These are phyloP conservation scores for Scopulariopsis brevicaulis DNA, from an alignment of 2,329 filamentous ascomycete genomes.

Conservation along the genomic window DNA sequence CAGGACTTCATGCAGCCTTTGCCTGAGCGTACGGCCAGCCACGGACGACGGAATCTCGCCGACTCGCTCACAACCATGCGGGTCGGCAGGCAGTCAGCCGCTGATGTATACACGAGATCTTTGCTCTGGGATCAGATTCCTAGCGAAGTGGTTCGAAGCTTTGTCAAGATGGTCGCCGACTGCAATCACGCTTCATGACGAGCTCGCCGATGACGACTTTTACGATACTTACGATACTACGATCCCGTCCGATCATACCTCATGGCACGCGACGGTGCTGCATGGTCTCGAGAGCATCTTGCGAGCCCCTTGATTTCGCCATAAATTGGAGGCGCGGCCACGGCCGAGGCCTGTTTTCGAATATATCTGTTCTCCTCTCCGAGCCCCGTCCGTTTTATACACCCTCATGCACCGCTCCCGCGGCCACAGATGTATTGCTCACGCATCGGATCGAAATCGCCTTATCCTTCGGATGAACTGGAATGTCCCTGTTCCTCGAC, in stretches of 20 bases:
- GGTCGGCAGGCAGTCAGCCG: conserved; percentile 58
- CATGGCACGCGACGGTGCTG: neutral
- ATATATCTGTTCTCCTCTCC: conserved; percentile 9
- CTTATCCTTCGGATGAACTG: neutral
- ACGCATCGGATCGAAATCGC: conserved; percentile 2
- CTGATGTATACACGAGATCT: conserved; percentile 86
- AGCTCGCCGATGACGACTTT: neutral
- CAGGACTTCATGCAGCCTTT: conserved; percentile 53
- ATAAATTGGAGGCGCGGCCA: neutral
- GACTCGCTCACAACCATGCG: conserved; percentile 75
- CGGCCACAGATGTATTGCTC: conserved; percentile 3
- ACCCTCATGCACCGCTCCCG: conserved; percentile 3
- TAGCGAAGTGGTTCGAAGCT: conserved; percentile 80
- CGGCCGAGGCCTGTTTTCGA: conserved; percentile 3
- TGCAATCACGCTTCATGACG: conserved; percentile 33
- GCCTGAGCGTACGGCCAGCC: conserved; percentile 42
- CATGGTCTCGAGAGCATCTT: neutral
- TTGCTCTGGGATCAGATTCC: conserved; percentile 93
- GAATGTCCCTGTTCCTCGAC: neutral
- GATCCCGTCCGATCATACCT: no score
- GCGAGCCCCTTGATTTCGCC: neutral
- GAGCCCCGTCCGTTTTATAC: neutral
- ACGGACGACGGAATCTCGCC: conserved; percentile 62
- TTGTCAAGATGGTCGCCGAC: conserved; percentile 82
- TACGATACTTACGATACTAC: no score